Conservation (phyloP, 306 rosid genomes). For the Trifolium fragiferum region DNA sequence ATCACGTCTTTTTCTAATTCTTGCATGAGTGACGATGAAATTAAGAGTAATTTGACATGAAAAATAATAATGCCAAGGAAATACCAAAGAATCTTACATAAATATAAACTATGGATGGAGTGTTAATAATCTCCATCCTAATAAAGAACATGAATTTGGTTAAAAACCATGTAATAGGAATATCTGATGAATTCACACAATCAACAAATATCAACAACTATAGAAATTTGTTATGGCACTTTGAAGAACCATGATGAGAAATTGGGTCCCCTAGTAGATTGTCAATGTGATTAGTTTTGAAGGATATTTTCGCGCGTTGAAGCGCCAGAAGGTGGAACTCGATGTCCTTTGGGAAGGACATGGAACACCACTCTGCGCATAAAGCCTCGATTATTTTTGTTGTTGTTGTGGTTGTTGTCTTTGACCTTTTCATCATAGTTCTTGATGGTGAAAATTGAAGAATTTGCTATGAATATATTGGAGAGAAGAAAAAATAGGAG, state of each 20-base stretch:
- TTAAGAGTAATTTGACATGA: not conserved
- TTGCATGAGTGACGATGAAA: not conserved
- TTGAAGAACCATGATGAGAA: not conserved
- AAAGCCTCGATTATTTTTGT: not conserved
- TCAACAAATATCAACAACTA: not conserved
- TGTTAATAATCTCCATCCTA: not conserved
- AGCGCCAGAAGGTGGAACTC: not conserved
- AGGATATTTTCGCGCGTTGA: not conserved
- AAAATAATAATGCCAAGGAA: not conserved
- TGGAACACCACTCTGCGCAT: not conserved
- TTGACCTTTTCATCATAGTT: not conserved
- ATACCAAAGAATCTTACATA: not conserved
- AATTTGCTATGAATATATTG: not conserved
- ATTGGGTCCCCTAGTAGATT: not conserved
- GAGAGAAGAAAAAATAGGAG: not conserved
- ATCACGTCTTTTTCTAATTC: not conserved
- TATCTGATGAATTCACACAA: not conserved
- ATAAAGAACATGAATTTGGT: not conserved
- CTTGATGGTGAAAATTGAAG: not conserved
- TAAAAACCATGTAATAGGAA: not conserved
- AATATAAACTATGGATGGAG: not conserved
- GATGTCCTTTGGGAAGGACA: not conserved
- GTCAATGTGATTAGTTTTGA: not conserved
- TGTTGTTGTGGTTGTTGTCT: not conserved
- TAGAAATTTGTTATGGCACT: not conserved